phyloP scores from a whole-genome alignment of 192 early-diverging fungal species.

The Coemansia sp. region DNA sequence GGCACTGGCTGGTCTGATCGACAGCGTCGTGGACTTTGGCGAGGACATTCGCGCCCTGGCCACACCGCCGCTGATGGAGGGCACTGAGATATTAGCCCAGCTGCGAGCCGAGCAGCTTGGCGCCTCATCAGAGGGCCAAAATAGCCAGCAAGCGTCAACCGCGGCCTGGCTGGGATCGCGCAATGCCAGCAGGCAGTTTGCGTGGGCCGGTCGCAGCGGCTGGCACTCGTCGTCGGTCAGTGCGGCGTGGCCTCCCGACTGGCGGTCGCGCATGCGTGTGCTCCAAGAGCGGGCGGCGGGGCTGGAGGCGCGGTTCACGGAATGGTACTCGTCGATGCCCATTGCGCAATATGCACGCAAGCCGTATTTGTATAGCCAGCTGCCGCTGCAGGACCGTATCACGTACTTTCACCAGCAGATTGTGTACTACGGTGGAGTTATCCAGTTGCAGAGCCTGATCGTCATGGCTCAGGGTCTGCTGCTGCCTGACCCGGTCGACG shows the following conservation, averaged over 20 bases:
- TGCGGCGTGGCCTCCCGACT: slow-evolving; percentile 49
- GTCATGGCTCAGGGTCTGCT: slow-evolving; percentile 43
- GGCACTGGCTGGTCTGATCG: slow-evolving; percentile 43
- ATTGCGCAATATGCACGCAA: slow-evolving; percentile 38
- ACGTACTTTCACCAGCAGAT: slow-evolving; percentile 54
- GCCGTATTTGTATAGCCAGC: slow-evolving; percentile 45
- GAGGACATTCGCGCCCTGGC: slow-evolving; percentile 47
- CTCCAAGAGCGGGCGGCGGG: slow-evolving; percentile 38
- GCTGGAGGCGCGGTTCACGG: slow-evolving; percentile 35
- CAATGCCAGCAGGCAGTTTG: slow-evolving; percentile 14
- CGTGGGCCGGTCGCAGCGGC: slow-evolving; percentile 14
- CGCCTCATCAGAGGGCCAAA: not conserved
- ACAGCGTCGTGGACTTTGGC: slow-evolving; percentile 45
- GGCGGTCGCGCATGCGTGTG: slow-evolving; percentile 53
- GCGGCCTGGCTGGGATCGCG: slow-evolving; percentile 44
- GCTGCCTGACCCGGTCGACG: slow-evolving; percentile 38
- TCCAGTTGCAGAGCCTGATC: slow-evolving; percentile 48
- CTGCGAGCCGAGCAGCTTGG: slow-evolving; percentile 30
- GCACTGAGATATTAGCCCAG: slow-evolving; percentile 40
- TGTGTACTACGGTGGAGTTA: slow-evolving; percentile 49
- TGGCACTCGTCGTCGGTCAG: slow-evolving; percentile 30
- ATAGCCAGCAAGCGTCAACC: slow-evolving; percentile 16
- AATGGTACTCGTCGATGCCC: slow-evolving; percentile 52
- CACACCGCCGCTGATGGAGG: slow-evolving; percentile 39
- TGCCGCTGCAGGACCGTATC: slow-evolving; percentile 51